These are phyloP conservation scores for Monascus purpureus DNA, from an alignment of 495 filamentous ascomycete species.

Conservation along the genomic window DNA sequence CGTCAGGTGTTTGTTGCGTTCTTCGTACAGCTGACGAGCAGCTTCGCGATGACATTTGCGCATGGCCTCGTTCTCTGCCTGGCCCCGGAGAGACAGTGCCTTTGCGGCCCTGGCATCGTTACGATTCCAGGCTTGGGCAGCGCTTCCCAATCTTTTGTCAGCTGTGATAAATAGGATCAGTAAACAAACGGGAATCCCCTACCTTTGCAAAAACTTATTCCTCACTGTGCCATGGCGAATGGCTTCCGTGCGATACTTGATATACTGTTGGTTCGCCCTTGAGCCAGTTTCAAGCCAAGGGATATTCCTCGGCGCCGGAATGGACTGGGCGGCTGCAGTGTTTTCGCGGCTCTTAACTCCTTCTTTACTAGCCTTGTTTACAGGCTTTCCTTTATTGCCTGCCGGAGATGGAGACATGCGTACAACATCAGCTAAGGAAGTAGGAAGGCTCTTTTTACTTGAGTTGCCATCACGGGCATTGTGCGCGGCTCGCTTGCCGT, in stretches of 20 bases:
- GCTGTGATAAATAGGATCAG: constrained; percentile 10
- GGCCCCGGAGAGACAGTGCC: constrained; percentile 82
- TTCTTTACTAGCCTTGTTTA: constrained; percentile 30
- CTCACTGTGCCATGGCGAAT: constrained; percentile 91
- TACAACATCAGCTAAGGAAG: constrained; percentile 86
- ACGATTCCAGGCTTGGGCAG: constrained; percentile 99
- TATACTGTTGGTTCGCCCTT: constrained; percentile 78
- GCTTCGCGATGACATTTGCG: constrained; percentile 93
- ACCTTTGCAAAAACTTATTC: constrained; percentile 97
- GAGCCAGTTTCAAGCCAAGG: constrained; percentile 97
- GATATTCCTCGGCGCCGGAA: constrained; percentile 78
- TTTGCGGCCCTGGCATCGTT: constrained; percentile 95
- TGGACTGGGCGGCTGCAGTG: constrained; percentile 64
- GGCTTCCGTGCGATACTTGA: constrained; percentile 84
- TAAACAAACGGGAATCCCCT: constrained; percentile 5
- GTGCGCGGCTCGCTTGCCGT: constrained; percentile 76
- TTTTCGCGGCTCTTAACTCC: constrained; percentile 51
- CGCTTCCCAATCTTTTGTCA: constrained; percentile 36
- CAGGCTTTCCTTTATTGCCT: constrained; percentile 33
- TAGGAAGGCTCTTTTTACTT: constrained; percentile 53
- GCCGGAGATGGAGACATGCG: constrained; percentile 78
- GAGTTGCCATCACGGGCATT: constrained; percentile 35
- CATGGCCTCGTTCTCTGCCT: constrained; percentile 95
- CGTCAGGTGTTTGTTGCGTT: constrained; percentile 64
- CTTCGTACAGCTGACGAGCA: constrained; percentile 81